phyloP scores from a whole-genome alignment of 495 filamentous ascomycete genomes.

The Cercophora newfieldiana region DNA sequence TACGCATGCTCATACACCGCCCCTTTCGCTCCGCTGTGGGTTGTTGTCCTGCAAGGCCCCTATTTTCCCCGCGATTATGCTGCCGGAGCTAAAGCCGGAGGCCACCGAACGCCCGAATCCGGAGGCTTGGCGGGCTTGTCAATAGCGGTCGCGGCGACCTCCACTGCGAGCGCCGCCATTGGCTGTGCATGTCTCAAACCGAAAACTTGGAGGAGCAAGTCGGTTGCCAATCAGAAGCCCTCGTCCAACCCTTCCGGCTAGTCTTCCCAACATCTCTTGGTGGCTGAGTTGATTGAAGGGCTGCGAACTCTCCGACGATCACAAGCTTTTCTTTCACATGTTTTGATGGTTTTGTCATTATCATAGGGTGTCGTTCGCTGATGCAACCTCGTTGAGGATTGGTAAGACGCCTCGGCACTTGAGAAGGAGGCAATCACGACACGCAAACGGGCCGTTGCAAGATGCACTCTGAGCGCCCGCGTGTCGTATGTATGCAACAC shows the following conservation, averaged over 20 bases:
- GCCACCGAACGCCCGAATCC: constrained; percentile 20
- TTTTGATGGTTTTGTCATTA: neutral
- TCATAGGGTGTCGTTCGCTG: neutral
- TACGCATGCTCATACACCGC: neutral
- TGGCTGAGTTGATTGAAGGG: constrained; percentile 15
- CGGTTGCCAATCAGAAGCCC: constrained; percentile 7
- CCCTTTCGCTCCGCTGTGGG: neutral
- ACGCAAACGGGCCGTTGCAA: neutral
- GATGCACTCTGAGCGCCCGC: neutral
- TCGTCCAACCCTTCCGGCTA: neutral
- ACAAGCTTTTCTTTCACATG: constrained; percentile 8
- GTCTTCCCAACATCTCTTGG: neutral
- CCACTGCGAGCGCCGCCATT: constrained; percentile 23
- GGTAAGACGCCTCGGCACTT: neutral
- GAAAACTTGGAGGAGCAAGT: constrained; percentile 9
- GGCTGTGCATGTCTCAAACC: constrained; percentile 21
- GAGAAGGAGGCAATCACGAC: neutral
- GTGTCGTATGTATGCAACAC: neutral
- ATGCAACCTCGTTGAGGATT: neutral
- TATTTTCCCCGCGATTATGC: neutral
- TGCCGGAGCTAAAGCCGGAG: constrained; percentile 11
- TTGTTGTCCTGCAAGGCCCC: neutral
- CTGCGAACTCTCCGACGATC: neutral
- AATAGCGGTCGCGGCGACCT: constrained; percentile 6
- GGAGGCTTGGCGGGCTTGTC: constrained; percentile 14